Evolutionary conservation across 495 filamentous ascomycete species (phyloP).

Genomic region (Penicillium lagena): DNA sequence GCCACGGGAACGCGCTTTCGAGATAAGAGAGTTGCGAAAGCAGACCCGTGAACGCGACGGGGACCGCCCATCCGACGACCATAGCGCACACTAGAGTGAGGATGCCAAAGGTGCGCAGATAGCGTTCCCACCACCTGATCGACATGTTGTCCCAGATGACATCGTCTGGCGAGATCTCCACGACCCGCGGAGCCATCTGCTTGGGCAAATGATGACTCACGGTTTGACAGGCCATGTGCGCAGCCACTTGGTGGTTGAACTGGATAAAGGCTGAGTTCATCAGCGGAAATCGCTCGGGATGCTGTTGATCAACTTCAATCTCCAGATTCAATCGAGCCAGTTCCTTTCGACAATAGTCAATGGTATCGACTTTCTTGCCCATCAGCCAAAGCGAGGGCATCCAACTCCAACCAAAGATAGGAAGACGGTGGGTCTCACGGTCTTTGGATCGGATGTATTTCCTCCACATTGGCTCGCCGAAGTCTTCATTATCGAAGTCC

Average conservation of each 20-base stretch:
- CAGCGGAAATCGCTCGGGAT: slow-evolving; percentile 80
- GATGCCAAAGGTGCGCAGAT: slow-evolving; percentile 64
- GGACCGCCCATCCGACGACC: slow-evolving; percentile 86
- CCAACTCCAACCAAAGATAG: slow-evolving; percentile 74
- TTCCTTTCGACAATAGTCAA: slow-evolving; percentile 84
- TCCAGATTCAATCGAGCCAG: slow-evolving; percentile 85
- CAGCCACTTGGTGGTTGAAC: slow-evolving; percentile 96
- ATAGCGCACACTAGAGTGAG: slow-evolving; percentile 63
- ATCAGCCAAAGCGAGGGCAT: slow-evolving; percentile 73
- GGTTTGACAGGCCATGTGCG: slow-evolving; percentile 95
- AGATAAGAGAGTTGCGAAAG: slow-evolving; percentile 71
- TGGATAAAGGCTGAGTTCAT: slow-evolving; percentile 99
- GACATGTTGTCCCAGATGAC: slow-evolving; percentile 99
- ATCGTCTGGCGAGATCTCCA: slow-evolving; percentile 90
- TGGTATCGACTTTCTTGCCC: slow-evolving; percentile 90
- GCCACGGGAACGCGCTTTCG: slow-evolving; percentile 55
- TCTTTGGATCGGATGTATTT: slow-evolving; percentile 75
- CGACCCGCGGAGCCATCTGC: slow-evolving; percentile 86
- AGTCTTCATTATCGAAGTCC: slow-evolving; percentile 55
- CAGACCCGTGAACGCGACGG: slow-evolving; percentile 80
- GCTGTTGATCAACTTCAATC: slow-evolving; percentile 84
- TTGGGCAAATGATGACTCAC: slow-evolving; percentile 88
- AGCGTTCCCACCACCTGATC: slow-evolving; percentile 90
- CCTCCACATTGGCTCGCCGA: slow-evolving; percentile 69
- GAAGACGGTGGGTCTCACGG: slow-evolving; percentile 78